Evolutionary conservation across 2,329 filamentous ascomycete species (phyloP).

Genomic region (Xylariales sp.): DNA sequence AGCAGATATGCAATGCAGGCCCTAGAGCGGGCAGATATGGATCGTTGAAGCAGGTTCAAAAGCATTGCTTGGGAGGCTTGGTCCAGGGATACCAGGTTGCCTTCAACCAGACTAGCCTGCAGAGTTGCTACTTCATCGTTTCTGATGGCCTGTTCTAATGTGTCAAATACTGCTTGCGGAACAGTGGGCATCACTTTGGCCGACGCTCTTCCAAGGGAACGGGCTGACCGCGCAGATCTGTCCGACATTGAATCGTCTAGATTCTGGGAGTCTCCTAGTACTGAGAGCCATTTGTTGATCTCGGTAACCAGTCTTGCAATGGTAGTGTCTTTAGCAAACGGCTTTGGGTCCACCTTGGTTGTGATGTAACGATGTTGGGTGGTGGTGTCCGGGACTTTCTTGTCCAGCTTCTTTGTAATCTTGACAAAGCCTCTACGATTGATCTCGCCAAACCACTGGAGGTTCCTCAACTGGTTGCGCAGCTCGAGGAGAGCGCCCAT

Average conservation of each 20-base stretch:
- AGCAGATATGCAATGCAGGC: constrained; percentile 69
- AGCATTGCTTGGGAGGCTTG: constrained; percentile 60
- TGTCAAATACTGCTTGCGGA: constrained; percentile 63
- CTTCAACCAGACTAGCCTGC: constrained; percentile 51
- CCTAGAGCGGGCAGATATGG: constrained; percentile 66
- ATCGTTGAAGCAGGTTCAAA: constrained; percentile 73
- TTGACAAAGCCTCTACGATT: constrained; percentile 94
- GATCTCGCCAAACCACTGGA: constrained; percentile 97
- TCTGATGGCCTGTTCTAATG: constrained; percentile 66
- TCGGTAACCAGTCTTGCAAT: constrained; percentile 45
- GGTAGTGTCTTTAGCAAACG: constrained; percentile 72
- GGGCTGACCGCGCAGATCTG: constrained; percentile 62
- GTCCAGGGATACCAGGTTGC: constrained; percentile 49
- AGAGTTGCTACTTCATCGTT: constrained; percentile 59
- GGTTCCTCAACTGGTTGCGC: constrained; percentile 78
- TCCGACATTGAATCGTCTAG: constrained; percentile 70
- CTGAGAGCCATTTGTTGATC: constrained; percentile 90
- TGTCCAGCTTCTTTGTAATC: constrained; percentile 98
- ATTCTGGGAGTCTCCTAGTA: constrained; percentile 72
- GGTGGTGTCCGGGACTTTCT: constrained; percentile 73
- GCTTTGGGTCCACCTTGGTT: constrained; percentile 82
- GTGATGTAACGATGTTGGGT: constrained; percentile 83
- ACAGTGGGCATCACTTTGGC: constrained; percentile 72
- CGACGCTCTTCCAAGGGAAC: constrained; percentile 71
- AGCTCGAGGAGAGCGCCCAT: constrained; percentile 87